Conservation (phyloP, 228 moss, liverwort and hornwort species). For the Sphagnum fallax region DNA sequence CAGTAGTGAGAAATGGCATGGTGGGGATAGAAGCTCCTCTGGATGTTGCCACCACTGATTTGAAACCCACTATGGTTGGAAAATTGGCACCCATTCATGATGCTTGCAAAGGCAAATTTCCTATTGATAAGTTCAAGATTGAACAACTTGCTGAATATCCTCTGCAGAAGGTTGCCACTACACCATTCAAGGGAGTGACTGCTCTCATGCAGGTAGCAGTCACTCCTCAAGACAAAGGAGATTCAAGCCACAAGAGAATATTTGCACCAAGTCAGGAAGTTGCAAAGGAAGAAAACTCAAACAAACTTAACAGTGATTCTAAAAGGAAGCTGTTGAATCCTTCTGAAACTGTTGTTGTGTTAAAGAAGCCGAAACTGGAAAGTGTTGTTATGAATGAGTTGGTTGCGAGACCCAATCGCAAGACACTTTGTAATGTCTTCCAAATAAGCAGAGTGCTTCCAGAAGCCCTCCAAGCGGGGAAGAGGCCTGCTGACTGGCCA, state of each 20-base stretch:
- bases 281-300: too few species aligned
- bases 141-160: constrained; percentile 29
- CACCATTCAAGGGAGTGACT: neutral
- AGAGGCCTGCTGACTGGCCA: neutral
- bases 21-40: constrained; percentile 1
- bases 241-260: too few species aligned
- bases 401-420: too few species aligned
- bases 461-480: neutral
- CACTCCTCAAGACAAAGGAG: too few species aligned
- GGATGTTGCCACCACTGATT: neutral
- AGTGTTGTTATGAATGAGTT: neutral
- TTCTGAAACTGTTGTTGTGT: too few species aligned
- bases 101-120: neutral
- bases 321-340: too few species aligned
- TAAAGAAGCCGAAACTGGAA: neutral
- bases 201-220: neutral
- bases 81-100: neutral
- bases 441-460: neutral
- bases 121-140: neutral
- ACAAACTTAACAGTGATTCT: too few species aligned
- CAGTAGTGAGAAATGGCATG: constrained; percentile 5
- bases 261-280: too few species aligned
- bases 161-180: constrained; percentile 17
- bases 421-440: neutral
- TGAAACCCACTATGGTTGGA: neutral